Base-by-base conservation (phyloP, 2,329 filamentous ascomycete species). In the Tolypocladium tundrense region DNA sequence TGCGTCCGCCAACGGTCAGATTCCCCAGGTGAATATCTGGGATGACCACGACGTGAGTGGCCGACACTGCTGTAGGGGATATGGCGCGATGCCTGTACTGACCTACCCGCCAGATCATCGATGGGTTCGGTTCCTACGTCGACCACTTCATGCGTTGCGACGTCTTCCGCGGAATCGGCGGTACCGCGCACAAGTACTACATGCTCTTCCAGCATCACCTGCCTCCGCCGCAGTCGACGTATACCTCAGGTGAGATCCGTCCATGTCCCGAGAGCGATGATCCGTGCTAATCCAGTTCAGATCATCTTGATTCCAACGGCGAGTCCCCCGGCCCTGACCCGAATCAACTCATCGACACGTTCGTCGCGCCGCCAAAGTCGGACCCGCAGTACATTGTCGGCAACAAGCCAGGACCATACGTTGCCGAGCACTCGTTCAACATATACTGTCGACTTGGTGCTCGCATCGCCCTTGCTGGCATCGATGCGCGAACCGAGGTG, bases 11-110 rank as follows among this genome's bases (percentile, higher is more conserved):
- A 95, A 92, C 64, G 88, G 88, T 1, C 91, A 97, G 70, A 97
- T 99, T 61, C 87, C 94, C 1, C 95, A 96, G 83, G 76, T 99
- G 63, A 99, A 97, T 68, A 90, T 99, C 51, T 99, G 93, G 92
- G 94, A 99, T 71, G 94, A 99, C 66, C 94, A 97, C 70, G 90
- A 94, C 69, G 69, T 83, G 76, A 81, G 75, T 82, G 78, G 21
- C 27, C 24, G 53, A 57, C n/a, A 52, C 39, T 53, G 8, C 59
- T 69, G 75, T n/a, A 4, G 31, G 4, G 11, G 19, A 37, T 2
- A 7, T 21, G 48, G 4, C 1, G 31, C 4, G 27, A 5, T 7
- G 11, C 48, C 33, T 19, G 31, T 51, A 3, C 16, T 52, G 48
- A 52, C 87, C 64, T 76, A 81, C 65, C 24, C 45, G 58, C 65